phyloP scores from a whole-genome alignment of 1,284 basidiomycete species.

The Cutaneotrichosporon sp. region DNA sequence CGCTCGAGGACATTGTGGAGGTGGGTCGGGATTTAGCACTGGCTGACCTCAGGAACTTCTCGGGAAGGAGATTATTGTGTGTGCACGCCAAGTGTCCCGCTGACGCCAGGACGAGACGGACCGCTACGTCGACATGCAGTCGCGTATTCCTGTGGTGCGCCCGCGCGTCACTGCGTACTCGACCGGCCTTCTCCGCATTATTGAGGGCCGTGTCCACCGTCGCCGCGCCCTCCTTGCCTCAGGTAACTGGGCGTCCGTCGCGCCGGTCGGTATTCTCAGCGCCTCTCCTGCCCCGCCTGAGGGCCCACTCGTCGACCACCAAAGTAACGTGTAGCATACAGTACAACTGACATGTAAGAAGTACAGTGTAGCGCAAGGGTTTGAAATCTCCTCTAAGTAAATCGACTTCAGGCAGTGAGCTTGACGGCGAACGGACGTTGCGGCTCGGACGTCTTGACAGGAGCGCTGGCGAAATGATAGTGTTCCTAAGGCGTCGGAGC shows the following conservation, averaged over 20 bases:
- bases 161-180: constrained; percentile 2
- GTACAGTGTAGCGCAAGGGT: too few relatives aligned
- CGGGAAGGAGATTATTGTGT: constrained; percentile 43
- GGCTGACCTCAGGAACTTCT: constrained; percentile 34
- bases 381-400: too few relatives aligned
- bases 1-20: constrained; percentile 52
- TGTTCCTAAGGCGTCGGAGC: too few relatives aligned
- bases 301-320: constrained; percentile 1
- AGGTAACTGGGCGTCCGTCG: too few relatives aligned
- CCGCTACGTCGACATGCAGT: constrained; percentile 41
- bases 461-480: too few relatives aligned
- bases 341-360: too few relatives aligned
- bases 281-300: too few relatives aligned
- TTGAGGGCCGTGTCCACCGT: constrained; percentile 29
- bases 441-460: too few relatives aligned
- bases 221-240: background rate
- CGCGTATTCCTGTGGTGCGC: constrained; percentile 19
- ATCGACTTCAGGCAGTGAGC: too few relatives aligned
- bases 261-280: too few relatives aligned
- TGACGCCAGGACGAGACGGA: constrained; percentile 41
- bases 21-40: constrained; percentile 28
- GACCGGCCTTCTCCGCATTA: constrained; percentile 32
- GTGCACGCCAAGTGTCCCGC: constrained; percentile 1
- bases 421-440: too few relatives aligned
- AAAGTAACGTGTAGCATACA: background rate